A percentile compares a stretch with the other conserved stretches of the same genome.
phyloP scores from a whole-genome alignment of 2,329 filamentous ascomycete species.

The Colletotrichum incanum region DNA sequence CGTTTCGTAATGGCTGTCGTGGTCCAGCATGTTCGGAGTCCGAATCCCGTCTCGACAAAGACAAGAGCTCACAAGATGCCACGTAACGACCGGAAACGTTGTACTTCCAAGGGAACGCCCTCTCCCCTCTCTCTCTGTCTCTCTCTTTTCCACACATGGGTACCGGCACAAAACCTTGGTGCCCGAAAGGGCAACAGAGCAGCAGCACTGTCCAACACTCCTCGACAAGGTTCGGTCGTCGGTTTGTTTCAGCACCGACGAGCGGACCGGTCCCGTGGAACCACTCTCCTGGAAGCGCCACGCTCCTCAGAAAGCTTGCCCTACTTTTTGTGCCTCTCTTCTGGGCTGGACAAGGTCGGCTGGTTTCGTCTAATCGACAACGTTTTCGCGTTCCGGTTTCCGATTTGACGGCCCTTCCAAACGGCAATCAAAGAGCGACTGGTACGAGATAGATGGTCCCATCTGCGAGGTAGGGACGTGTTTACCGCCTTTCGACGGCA shows the following conservation, averaged over 20 bases:
- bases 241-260: slow-evolving; percentile 35
- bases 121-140: background rate
- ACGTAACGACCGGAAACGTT: background rate
- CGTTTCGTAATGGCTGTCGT: background rate
- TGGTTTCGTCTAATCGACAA: slow-evolving; percentile 25
- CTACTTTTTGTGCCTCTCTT: slow-evolving; percentile 13
- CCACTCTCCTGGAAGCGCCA: slow-evolving; percentile 26
- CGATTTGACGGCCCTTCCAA: slow-evolving; percentile 18
- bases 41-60: background rate
- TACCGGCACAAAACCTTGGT: background rate
- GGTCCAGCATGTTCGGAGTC: background rate
- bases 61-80: background rate
- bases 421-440: slow-evolving; percentile 7
- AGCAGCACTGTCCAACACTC: background rate
- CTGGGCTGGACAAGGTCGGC: slow-evolving; percentile 1
- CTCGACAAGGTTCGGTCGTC: slow-evolving; percentile 38
- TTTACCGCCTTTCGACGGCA: slow-evolving; percentile 34
- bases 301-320: slow-evolving; percentile 27
- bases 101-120: background rate
- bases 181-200: background rate
- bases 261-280: slow-evolving; percentile 35
- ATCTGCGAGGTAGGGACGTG: slow-evolving; percentile 11
- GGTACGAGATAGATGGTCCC: slow-evolving; percentile 15
- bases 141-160: background rate
- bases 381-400: background rate